Conservation (phyloP, 2,329 filamentous ascomycete species). For the Malbranchea cinnamomea region DNA sequence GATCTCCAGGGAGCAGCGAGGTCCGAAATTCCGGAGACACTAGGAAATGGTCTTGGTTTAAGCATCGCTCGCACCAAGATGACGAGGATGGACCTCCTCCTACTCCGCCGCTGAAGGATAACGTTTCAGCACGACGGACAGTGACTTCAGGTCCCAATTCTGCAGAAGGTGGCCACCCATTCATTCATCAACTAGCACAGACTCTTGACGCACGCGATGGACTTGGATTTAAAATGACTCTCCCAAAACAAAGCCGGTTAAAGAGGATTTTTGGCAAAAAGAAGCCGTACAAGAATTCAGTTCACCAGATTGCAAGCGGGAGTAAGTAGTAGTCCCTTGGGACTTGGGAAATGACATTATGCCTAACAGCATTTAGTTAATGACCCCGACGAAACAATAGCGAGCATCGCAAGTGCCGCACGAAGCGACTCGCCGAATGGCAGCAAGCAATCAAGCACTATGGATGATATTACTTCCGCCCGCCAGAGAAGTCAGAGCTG, state of each 20-base stretch:
- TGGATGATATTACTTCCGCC: slow-evolving; percentile 7
- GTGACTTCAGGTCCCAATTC: slow-evolving; percentile 15
- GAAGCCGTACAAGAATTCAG: slow-evolving; percentile 24
- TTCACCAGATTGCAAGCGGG: slow-evolving; percentile 18
- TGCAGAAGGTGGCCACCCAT: slow-evolving; percentile 5
- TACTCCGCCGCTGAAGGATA: slow-evolving; percentile 13
- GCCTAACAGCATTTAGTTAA: slow-evolving; percentile 5
- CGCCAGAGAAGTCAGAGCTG: slow-evolving; percentile 48
- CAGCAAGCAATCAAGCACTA: slow-evolving; percentile 2
- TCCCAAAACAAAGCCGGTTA: neutral
- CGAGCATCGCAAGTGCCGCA: slow-evolving; percentile 9
- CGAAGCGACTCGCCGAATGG: slow-evolving; percentile 6
- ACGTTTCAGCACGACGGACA: slow-evolving; percentile 14
- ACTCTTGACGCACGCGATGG: no score
- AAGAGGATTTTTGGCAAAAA: slow-evolving; percentile 35
- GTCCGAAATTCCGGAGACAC: slow-evolving; percentile 14
- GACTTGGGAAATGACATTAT: neutral
- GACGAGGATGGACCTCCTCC: slow-evolving; percentile 13
- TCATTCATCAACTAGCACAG: no score
- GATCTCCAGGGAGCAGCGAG: slow-evolving; percentile 17
- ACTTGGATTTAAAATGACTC: neutral
- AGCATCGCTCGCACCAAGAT: slow-evolving; percentile 17
- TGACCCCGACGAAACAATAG: slow-evolving; percentile 10
- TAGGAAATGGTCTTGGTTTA: slow-evolving; percentile 35
- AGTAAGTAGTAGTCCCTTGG: slow-evolving; percentile 20